phyloP scores from a whole-genome alignment of 129 eudicot genomes.

The Gnaphalium uliginosum region DNA sequence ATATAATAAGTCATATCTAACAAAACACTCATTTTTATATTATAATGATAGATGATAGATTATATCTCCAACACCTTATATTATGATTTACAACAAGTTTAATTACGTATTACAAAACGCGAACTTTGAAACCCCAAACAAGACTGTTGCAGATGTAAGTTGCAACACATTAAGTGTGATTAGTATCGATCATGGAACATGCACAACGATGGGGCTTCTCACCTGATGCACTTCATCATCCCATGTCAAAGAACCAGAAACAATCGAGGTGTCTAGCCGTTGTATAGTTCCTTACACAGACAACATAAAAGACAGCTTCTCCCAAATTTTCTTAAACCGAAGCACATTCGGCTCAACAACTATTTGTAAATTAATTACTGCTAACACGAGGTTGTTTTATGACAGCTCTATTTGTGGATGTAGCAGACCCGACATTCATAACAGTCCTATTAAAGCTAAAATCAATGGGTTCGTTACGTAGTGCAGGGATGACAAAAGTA shows the following conservation, averaged over 20 bases:
- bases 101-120: no score
- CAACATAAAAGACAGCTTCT: slow-evolving; percentile 27
- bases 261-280: neutral
- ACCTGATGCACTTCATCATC: slow-evolving; percentile 35
- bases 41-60: no score
- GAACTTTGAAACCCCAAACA: no score
- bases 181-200: slow-evolving; percentile 27
- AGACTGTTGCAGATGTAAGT: no score
- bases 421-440: slow-evolving; percentile 29
- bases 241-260: slow-evolving; percentile 28
- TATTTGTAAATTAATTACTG: neutral
- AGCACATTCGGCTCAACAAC: slow-evolving; percentile 24
- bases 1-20: no score
- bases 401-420: slow-evolving; percentile 7
- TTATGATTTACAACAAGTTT: neutral
- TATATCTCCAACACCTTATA: neutral
- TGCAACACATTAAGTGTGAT: no score
- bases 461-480: neutral
- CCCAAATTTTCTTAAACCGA: slow-evolving; percentile 7
- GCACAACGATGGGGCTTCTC: slow-evolving; percentile 35
- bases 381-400: neutral
- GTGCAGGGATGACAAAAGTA: slow-evolving; percentile 21
- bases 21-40: no score
- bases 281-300: neutral
- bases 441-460: slow-evolving; percentile 7